These are phyloP conservation scores for Tetrapisispora nanseiensis DNA, from an alignment of 805 yeast genomes.

Conservation along the genomic window DNA sequence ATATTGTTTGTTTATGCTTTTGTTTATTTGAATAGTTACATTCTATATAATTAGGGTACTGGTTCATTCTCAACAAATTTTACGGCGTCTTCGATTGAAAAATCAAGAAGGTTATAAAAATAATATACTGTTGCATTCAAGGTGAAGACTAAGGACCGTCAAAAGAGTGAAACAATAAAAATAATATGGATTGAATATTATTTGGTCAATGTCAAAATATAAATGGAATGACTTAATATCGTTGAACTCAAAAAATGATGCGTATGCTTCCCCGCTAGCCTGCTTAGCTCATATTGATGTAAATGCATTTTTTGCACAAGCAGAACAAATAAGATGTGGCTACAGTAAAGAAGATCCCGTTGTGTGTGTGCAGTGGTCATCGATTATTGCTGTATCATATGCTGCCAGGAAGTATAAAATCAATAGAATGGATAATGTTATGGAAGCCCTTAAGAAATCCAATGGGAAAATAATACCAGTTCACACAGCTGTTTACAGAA, in stretches of 20 bases:
- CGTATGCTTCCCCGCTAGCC: conserved; percentile 61
- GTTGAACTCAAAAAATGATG: conserved; percentile 35
- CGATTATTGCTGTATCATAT: conserved; percentile 82
- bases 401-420: conserved; percentile 84
- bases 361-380: conserved; percentile 89
- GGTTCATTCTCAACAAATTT: no score
- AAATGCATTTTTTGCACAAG: conserved; percentile 95
- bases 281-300: conserved; percentile 81
- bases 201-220: conserved; percentile 34
- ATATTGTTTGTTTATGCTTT: no score
- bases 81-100: no score
- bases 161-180: no score
- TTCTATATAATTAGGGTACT: no score
- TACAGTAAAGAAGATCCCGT: conserved; percentile 64
- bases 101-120: no score
- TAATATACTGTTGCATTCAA: no score
- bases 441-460: conserved; percentile 64
- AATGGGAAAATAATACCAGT: conserved; percentile 58
- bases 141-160: no score
- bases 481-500: conserved; percentile 88
- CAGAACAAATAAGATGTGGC: conserved; percentile 69
- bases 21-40: no score
- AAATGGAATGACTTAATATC: conserved; percentile 41
- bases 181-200: background rate
- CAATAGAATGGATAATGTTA: conserved; percentile 61